Conservation (phyloP, 1,284 basidiomycete genomes). For the Volvariella volvacea region DNA sequence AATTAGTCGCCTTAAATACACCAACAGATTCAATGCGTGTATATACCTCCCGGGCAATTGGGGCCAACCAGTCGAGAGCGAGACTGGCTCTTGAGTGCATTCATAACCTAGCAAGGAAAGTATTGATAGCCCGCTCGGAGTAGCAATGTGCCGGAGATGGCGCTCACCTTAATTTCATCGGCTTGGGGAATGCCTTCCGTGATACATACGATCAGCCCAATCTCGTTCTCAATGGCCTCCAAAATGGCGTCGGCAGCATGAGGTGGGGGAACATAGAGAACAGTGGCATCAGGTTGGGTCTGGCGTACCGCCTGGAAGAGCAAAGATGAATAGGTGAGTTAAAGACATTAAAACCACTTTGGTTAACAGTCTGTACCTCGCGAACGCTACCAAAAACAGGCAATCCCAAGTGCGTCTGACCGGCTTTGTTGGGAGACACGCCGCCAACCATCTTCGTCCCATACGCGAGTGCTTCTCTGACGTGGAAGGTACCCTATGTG, state of each 20-base stretch:
- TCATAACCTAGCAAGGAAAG: constrained; percentile 65
- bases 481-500: constrained; percentile 92
- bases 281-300: constrained; percentile 83
- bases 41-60: constrained; percentile 83
- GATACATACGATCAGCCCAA: constrained; percentile 93
- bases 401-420: constrained; percentile 90
- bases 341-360: neutral
- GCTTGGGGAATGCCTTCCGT: constrained; percentile 97
- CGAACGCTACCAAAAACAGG: constrained; percentile 92
- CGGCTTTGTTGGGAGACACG: constrained; percentile 97
- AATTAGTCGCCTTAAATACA: constrained; percentile 3
- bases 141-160: too few species aligned
- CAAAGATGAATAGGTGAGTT: neutral
- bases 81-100: constrained; percentile 90
- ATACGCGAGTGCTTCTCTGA: constrained; percentile 88
- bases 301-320: constrained; percentile 72
- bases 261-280: constrained; percentile 95
- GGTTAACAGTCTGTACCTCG: constrained; percentile 52
- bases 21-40: too few species aligned
- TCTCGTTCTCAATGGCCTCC: constrained; percentile 96
- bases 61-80: constrained; percentile 94
- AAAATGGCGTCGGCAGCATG: constrained; percentile 92
- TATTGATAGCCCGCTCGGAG: neutral
- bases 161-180: constrained; percentile 84
- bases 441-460: constrained; percentile 98